phyloP scores from a whole-genome alignment of 139 green algal genomes.

The Chlorella sp. region DNA sequence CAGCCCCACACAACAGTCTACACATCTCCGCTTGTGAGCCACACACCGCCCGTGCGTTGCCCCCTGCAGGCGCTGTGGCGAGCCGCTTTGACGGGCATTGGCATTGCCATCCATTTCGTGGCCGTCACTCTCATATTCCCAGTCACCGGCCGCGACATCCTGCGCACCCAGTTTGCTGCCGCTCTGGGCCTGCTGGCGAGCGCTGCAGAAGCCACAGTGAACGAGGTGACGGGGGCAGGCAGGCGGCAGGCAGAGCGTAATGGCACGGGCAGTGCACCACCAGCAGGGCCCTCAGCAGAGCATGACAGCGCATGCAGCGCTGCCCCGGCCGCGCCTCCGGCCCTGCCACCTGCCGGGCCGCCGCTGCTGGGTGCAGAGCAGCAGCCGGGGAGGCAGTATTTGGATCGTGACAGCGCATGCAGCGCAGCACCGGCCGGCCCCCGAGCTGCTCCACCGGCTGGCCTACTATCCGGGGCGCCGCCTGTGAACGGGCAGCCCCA shows the following conservation, averaged over 20 bases:
- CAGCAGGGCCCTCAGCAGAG: too few species aligned
- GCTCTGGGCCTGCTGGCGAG: not conserved
- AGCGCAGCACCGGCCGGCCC: not conserved
- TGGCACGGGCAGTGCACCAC: not conserved
- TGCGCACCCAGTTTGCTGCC: not conserved
- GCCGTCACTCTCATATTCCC: not conserved
- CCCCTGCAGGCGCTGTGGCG: conserved; percentile 1
- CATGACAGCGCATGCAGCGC: not conserved
- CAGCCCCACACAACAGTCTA: not conserved
- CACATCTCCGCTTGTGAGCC: too few species aligned
- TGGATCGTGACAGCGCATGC: not conserved
- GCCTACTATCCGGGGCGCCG: too few species aligned
- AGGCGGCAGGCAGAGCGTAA: not conserved
- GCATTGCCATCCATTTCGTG: not conserved
- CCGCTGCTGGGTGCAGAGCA: not conserved
- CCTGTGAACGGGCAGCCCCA: too few species aligned
- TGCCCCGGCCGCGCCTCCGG: too few species aligned
- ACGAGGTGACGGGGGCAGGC: not conserved
- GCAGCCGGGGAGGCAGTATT: not conserved
- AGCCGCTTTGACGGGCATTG: not conserved
- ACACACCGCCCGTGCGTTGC: too few species aligned
- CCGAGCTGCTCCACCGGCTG: too few species aligned
- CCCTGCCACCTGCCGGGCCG: too few species aligned
- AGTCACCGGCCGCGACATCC: not conserved
- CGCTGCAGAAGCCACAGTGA: not conserved